Base-by-base conservation (phyloP, 2,329 filamentous ascomycete genomes). In the Passalora sequoiae region DNA sequence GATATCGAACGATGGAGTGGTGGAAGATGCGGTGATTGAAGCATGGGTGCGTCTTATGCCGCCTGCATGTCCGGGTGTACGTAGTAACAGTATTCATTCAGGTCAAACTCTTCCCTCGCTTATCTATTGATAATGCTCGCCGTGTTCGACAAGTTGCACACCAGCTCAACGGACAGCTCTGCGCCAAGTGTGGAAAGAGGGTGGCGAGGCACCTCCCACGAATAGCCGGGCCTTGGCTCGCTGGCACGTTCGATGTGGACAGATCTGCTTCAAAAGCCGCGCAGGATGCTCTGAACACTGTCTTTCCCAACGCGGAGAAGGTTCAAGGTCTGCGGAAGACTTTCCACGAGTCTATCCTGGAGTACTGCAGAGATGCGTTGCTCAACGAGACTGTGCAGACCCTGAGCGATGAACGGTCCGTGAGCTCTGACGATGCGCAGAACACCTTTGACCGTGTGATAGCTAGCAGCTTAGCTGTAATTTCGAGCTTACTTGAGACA, bases 71-170 rank as follows among this genome's bases (percentile, higher is more conserved):
- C 8, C 10, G 43, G 38, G 15, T 32, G 55, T 66, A 62, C 46
- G 58, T 61, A 58, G 52, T 57, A 49, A 56, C 42, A 55, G 62
- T 43, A 49, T 40, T 43, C 48, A 22, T 54, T 53, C 66, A 94
- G 87, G 78, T 86, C 53, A 84, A 84, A 71, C 69, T 94, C 44
- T 98, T 94, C 62, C 87, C 92, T 40, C 84, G 89, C 47, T 78
- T 83, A 25, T 92, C 91, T 13, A 94, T 97, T 68, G 91, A 97
- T 64, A 87, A 86, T 62, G 82, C 86, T 35, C 84, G 89, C 37
- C 80, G 86, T 47, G 91, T 96, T 24, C 86, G 92, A 51, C 89
- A 96, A 65, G 77, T 92, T 31, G 80, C 89, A 13, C 91, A 97
- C 62, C 73, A 68, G 8, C 64, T 94, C 17, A 89, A 94, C 58